Evolutionary conservation across 352 stramenopile genomes (phyloP), one percentile per base, ranked within the genome.

Genomic region (Pythium biforme): DNA sequence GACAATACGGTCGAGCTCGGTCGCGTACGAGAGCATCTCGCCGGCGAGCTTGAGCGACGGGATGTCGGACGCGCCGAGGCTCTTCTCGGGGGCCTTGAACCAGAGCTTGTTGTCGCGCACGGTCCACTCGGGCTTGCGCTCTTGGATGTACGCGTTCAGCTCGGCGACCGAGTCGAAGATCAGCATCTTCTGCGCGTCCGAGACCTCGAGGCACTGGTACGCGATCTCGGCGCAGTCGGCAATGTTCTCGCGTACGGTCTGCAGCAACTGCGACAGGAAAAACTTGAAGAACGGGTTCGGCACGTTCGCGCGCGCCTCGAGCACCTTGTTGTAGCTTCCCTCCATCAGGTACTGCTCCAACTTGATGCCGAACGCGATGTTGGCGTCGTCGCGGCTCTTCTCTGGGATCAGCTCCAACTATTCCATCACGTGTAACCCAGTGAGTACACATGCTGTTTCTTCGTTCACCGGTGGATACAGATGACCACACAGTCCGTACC

Each of bases 1-100:
- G 53, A 97, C 90, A 64, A 97, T 97, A 63, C 90, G 86, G 70
- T 97, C 90, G 49, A 99, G 81, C 73, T 99, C 96, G 31, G 94
- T 98, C 29, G 96, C 96, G 77, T 98, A 98, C 68, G 87, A 96
- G 23, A 99, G 80, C 64, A 81, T 98, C 75, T 99, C 95, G 22
- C 88, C 77, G 47, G 98, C 97, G 51, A 98, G 81, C 69, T 96
- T 91, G 76, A 98, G 89, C 41, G 87, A 97, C 29, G 95, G 94
- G 70, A 99, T 98, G 71, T 98, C 94, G 14, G 74, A 77, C 1
- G 90, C 93, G 20, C 85, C 81, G 5, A 92, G 69, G 17, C 77
- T 90, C 72, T 97, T 97, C 53, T 90, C 81, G 2, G 88, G 76
- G 15, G 88, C 84, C 60, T 97, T 94, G 65, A 98, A 98, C 70